These are phyloP conservation scores for Phytophthora ramorum DNA, from an alignment of 352 stramenopile species.

Conservation along the genomic window DNA sequence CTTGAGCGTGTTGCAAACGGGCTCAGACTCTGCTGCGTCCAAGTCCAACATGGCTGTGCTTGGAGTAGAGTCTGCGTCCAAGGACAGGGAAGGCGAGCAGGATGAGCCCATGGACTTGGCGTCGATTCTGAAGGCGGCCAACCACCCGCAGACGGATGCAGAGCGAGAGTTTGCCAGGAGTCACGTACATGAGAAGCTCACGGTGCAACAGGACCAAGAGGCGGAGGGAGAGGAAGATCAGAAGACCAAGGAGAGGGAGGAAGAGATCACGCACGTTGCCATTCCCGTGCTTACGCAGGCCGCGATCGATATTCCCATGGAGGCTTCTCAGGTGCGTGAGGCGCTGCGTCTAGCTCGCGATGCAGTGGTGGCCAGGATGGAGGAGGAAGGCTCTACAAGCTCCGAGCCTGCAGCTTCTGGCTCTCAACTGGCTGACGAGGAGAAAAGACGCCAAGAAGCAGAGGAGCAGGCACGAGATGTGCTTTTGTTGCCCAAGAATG, in stretches of 20 bases:
- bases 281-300: constrained; percentile 26
- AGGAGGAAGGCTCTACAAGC: constrained; percentile 12
- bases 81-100: not conserved
- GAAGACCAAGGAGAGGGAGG: not conserved
- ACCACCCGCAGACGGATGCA: constrained; percentile 13
- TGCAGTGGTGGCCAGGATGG: constrained; percentile 26
- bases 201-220: not conserved
- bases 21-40: constrained; percentile 11
- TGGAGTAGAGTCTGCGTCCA: not conserved
- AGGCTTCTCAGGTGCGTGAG: constrained; percentile 24
- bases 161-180: constrained; percentile 1
- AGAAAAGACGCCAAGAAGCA: constrained; percentile 26
- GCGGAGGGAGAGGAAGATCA: not conserved
- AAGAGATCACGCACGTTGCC: not conserved
- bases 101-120: constrained; percentile 17
- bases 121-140: constrained; percentile 23
- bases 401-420: constrained; percentile 1
- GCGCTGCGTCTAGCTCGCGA: constrained; percentile 21
- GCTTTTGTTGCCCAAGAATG: constrained; percentile 39
- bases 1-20: constrained; percentile 17
- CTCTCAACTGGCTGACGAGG: constrained; percentile 14
- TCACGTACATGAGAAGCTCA: constrained; percentile 18
- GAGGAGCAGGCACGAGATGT: constrained; percentile 39
- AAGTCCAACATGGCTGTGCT: constrained; percentile 5
- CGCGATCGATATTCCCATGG: constrained; percentile 26